A percentile compares a stretch with the other conserved stretches of the same genome.
phyloP scores from a whole-genome alignment of 306 rosid species.

The Castanospermum australe region DNA sequence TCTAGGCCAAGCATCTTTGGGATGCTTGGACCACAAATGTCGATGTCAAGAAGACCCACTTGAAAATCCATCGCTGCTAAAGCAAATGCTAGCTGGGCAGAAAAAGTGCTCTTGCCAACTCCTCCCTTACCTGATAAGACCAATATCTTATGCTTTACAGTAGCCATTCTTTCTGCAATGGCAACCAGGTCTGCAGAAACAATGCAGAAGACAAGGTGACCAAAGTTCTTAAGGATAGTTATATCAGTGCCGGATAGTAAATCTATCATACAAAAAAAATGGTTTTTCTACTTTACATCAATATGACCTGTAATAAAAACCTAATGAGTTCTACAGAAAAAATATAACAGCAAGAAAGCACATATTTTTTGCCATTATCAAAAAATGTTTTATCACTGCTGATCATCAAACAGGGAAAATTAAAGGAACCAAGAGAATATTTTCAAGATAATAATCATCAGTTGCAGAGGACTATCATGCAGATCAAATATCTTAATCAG shows the following conservation, averaged over 20 bases:
- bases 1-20: constrained; percentile 96
- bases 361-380: background rate
- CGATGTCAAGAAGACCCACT: constrained; percentile 95
- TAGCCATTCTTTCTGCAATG: constrained; percentile 88
- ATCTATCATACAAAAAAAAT: background rate
- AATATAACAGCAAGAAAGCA: background rate
- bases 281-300: background rate
- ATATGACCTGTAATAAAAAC: background rate
- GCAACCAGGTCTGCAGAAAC: constrained; percentile 68
- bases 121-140: constrained; percentile 95
- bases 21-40: constrained; percentile 96
- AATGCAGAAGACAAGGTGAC: constrained; percentile 13
- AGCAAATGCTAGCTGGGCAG: constrained; percentile 87
- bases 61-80: constrained; percentile 84
- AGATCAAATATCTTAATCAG: background rate
- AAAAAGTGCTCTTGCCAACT: constrained; percentile 96
- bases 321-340: background rate
- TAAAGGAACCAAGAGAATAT: background rate
- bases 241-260: background rate
- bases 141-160: constrained; percentile 91
- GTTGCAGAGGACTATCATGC: background rate
- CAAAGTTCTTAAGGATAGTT: background rate
- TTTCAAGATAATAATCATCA: background rate
- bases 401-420: constrained; percentile 1
- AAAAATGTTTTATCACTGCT: background rate